phyloP scores from a whole-genome alignment of 805 yeast species.

The Cyberlindnera maclurae region DNA sequence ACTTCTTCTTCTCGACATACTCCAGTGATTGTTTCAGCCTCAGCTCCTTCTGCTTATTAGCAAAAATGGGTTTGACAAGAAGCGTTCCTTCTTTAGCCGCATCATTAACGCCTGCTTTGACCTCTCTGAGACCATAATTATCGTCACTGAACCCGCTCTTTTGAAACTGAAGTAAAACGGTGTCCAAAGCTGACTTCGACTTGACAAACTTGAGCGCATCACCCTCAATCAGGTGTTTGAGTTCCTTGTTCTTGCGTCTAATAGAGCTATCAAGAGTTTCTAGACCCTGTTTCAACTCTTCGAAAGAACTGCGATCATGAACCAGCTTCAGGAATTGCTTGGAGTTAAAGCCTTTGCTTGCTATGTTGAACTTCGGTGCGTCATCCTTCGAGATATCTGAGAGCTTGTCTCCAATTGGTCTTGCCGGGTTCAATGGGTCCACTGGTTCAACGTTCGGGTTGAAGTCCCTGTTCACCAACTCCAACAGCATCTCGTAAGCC shows the following conservation, averaged over 20 bases:
- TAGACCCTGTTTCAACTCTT: conserved; percentile 41
- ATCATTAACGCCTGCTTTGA: conserved; percentile 36
- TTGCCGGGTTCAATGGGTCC: conserved; percentile 53
- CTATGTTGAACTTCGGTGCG: conserved; percentile 42
- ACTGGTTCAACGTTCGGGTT: conserved; percentile 28
- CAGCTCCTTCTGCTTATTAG: conserved; percentile 39
- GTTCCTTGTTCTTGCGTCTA: conserved; percentile 39
- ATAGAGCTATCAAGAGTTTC: conserved; percentile 43
- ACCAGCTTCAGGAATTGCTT: conserved; percentile 46
- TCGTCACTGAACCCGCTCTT: conserved; percentile 25
- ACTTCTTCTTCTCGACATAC: conserved; percentile 44
- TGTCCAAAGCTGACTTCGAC: conserved; percentile 57
- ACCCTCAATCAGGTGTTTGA: conserved; percentile 44
- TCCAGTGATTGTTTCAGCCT: conserved; percentile 42
- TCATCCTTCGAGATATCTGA: conserved; percentile 8
- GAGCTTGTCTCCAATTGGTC: conserved; percentile 28
- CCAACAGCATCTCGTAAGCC: conserved; percentile 11
- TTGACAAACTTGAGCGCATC: conserved; percentile 61
- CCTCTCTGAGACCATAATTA: conserved; percentile 25
- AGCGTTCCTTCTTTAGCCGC: conserved; percentile 47
- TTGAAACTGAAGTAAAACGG: conserved; percentile 47
- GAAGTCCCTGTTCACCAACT: conserved; percentile 21
- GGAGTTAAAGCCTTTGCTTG: conserved; percentile 53
- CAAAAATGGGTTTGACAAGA: conserved; percentile 52
- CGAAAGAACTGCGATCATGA: conserved; percentile 48